Evolutionary conservation across 805 yeast genomes (phyloP).

Genomic region (Yamadazyma phyllophila): DNA sequence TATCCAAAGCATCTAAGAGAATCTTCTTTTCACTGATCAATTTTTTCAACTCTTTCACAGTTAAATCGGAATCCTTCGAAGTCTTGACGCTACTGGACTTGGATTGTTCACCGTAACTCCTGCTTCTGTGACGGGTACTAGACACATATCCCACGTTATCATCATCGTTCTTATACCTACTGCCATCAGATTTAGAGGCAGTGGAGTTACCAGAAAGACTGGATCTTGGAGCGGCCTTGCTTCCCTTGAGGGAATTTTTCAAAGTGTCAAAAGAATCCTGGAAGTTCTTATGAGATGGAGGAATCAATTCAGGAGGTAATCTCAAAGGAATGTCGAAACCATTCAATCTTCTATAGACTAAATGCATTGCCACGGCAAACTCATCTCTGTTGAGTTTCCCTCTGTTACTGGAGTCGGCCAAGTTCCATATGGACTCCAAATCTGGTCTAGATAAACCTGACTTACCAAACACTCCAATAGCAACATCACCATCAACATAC

Average conservation of each 20-base stretch:
- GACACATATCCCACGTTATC: constrained; percentile 65
- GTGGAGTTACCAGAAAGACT: constrained; percentile 21
- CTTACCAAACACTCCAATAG: constrained; percentile 84
- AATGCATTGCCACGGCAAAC: constrained; percentile 96
- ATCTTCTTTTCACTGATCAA: constrained; percentile 70
- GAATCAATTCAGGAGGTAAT: constrained; percentile 85
- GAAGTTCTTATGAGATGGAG: constrained; percentile 77
- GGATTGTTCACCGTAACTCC: constrained; percentile 19
- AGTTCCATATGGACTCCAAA: constrained; percentile 86
- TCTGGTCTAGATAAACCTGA: constrained; percentile 86
- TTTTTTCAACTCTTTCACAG: constrained; percentile 58
- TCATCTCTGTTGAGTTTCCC: constrained; percentile 87
- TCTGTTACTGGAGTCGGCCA: constrained; percentile 77
- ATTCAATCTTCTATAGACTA: constrained; percentile 84
- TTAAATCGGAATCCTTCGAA: constrained; percentile 31
- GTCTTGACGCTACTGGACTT: constrained; percentile 17
- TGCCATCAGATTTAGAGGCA: constrained; percentile 27
- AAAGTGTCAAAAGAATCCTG: constrained; percentile 69
- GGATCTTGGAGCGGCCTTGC: constrained; percentile 20
- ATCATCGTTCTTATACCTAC: constrained; percentile 67
- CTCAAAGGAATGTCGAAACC: constrained; percentile 81
- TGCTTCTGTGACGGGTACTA: constrained; percentile 57
- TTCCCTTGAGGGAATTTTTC: constrained; percentile 58
- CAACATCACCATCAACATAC: constrained; percentile 71
- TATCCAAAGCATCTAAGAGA: constrained; percentile 66